Evolutionary conservation across 176 grass and related monocot genomes (phyloP).

Genomic region (Eleusine coracana): DNA sequence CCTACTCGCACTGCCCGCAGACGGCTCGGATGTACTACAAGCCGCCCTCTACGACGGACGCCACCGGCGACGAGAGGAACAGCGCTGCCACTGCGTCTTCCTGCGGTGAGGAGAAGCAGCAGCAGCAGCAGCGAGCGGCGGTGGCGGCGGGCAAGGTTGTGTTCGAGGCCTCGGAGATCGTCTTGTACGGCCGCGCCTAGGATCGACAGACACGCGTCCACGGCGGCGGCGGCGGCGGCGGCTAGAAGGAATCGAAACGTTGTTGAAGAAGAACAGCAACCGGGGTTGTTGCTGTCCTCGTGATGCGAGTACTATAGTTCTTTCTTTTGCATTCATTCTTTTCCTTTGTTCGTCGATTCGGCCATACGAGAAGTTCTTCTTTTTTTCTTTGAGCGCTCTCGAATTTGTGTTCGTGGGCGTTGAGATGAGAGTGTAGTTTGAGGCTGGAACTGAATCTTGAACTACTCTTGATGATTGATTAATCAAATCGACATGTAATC

Average conservation of each 20-base stretch:
- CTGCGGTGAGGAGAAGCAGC: background rate
- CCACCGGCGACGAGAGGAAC: background rate
- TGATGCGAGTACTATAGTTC: background rate
- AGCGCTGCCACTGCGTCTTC: background rate
- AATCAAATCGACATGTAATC: background rate
- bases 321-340: conserved; percentile 21
- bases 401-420: background rate
- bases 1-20: conserved; percentile 69
- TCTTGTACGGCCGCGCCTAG: conserved; percentile 19
- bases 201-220: background rate
- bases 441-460: background rate
- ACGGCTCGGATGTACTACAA: conserved; percentile 72
- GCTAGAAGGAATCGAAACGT: conserved; percentile 10
- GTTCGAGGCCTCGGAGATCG: conserved; percentile 29
- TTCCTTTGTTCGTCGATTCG: background rate
- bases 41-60: conserved; percentile 47
- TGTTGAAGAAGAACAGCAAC: background rate
- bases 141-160: background rate
- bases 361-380: background rate
- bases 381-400: background rate
- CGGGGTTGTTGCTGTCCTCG: background rate
- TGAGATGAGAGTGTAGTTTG: conserved; percentile 5
- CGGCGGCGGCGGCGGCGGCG: background rate
- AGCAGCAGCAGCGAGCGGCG: background rate
- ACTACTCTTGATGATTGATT: background rate